Base-by-base conservation (phyloP, 192 early-diverging fungal genomes). In the Gamsiella multidivaricata region DNA sequence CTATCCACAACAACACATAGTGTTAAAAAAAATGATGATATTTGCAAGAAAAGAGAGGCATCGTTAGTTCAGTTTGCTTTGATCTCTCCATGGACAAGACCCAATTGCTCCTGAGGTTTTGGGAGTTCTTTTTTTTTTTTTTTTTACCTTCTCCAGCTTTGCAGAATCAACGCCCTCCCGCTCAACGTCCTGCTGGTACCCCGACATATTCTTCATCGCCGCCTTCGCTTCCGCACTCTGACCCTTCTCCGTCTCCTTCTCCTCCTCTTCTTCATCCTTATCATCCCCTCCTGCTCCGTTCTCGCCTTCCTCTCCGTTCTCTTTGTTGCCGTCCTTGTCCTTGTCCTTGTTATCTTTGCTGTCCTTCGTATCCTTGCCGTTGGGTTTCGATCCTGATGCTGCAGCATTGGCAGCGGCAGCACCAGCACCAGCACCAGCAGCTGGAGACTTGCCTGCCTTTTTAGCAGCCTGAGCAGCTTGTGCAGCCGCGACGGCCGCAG, bases 151-250 rank as follows among this genome's bases (percentile, higher is more conserved):
- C 43, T 83, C 83, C 20, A 88, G 49, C 57, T 86, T 86, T 5
- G 64, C 61, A 51, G 80, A 55, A 71, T 86, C 87, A 39, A 88
- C 75, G 31, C 60, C 83, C 26, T 80, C 79, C 20, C 80, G 81
- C 29, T 82, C 84, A 34, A 54, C 58, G 25, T 85, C 85, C 39
- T 84, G 79, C 34, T 80, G 76, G 46, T 81, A 78, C 32, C 81
- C 83, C 0, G 83, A 69, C 46, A 88, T 85, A 53, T 83, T 80
- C 67, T 83, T 70, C 87, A 88, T 88, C 25, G 86, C 87, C 23
- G 86, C 84, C 76, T 80, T 83, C 32, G 87, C 87, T 59, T 84
- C 79, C 17, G 76, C 87, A 41, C 73, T 76, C 42, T 79, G 65
- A 15, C 87, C 87, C 43, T 76, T 85, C 33, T 81, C 71, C 3